A percentile compares a stretch with the other conserved stretches of the same genome.
These are phyloP conservation scores for Microdochium paspali DNA, from an alignment of 2,329 filamentous ascomycete genomes.

Conservation along the genomic window DNA sequence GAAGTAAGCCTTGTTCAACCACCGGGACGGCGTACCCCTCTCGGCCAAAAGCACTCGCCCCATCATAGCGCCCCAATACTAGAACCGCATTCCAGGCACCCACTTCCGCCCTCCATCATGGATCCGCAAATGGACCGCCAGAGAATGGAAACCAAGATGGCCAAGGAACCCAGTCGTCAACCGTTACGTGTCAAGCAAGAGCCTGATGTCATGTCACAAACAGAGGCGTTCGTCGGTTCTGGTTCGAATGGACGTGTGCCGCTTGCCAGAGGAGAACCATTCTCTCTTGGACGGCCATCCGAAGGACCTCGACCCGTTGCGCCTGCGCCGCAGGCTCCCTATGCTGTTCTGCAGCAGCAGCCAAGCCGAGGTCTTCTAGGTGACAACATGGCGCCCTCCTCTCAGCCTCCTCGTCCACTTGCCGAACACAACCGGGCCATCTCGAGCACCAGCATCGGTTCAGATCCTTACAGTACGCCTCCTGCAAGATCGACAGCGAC, in stretches of 20 bases:
- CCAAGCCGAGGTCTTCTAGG: conserved; percentile 28
- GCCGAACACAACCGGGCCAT: conserved; percentile 17
- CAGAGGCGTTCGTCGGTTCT: conserved; percentile 31
- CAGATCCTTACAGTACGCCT: conserved; percentile 22
- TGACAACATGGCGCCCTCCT: conserved; percentile 29
- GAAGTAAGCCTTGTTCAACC: conserved; percentile 5
- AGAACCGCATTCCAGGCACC: background rate
- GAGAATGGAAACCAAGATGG: conserved; percentile 18
- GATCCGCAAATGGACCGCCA: conserved; percentile 20
- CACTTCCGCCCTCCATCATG: conserved; percentile 1
- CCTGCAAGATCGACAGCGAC: conserved; percentile 27
- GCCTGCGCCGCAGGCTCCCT: conserved; percentile 21
- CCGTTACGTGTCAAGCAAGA: conserved; percentile 35
- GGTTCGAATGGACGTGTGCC: conserved; percentile 8
- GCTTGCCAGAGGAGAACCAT: conserved; percentile 12
- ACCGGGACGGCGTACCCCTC: conserved; percentile 1
- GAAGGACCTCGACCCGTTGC: conserved; percentile 31
- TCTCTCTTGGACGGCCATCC: conserved; percentile 18
- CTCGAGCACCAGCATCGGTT: conserved; percentile 15
- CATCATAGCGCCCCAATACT: background rate
- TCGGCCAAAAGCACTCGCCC: background rate
- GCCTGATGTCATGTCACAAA: conserved; percentile 33
- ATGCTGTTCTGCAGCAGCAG: conserved; percentile 27
- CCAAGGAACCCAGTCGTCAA: conserved; percentile 20
- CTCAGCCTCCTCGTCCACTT: conserved; percentile 24